Evolutionary conservation across 2,329 filamentous ascomycete genomes (phyloP).

Genomic region (Rhinocladiella similis): DNA sequence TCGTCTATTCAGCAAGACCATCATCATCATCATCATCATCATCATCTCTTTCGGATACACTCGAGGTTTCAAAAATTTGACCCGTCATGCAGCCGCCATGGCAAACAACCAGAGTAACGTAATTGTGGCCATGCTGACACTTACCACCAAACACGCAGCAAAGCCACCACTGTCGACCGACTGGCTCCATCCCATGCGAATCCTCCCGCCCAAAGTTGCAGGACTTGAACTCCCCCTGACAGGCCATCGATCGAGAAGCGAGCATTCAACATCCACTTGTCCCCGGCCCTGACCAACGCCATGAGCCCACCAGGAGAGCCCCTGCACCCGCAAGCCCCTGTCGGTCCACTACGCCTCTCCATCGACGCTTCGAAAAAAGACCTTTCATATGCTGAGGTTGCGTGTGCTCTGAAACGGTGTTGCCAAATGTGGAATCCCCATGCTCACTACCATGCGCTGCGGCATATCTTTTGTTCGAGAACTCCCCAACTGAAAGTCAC

Average conservation of each 20-base stretch:
- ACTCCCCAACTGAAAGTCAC: conserved; percentile 20
- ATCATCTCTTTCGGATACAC: neutral
- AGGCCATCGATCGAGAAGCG: conserved; percentile 6
- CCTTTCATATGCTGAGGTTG: conserved; percentile 9
- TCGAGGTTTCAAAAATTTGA: neutral
- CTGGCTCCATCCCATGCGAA: neutral
- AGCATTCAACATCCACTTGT: neutral
- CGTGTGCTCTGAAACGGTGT: conserved; percentile 19
- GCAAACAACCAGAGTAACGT: neutral
- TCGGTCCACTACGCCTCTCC: conserved; percentile 3
- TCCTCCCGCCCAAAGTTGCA: conserved; percentile 1
- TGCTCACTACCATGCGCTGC: conserved; percentile 13
- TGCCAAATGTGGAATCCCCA: conserved; percentile 12
- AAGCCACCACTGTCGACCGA: neutral
- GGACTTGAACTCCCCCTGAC: neutral
- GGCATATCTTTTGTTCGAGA: conserved; percentile 9
- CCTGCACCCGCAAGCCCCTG: neutral
- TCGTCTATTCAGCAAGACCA: too few species aligned
- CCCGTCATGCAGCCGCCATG: neutral
- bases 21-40: too few species aligned
- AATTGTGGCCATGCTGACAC: neutral
- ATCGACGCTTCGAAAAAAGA: conserved; percentile 3
- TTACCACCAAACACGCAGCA: neutral
- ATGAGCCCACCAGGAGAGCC: conserved; percentile 6
- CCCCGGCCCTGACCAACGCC: conserved; percentile 6